phyloP scores from a whole-genome alignment of 768 basidiomycete species.

The Lactifluus rugatus region DNA sequence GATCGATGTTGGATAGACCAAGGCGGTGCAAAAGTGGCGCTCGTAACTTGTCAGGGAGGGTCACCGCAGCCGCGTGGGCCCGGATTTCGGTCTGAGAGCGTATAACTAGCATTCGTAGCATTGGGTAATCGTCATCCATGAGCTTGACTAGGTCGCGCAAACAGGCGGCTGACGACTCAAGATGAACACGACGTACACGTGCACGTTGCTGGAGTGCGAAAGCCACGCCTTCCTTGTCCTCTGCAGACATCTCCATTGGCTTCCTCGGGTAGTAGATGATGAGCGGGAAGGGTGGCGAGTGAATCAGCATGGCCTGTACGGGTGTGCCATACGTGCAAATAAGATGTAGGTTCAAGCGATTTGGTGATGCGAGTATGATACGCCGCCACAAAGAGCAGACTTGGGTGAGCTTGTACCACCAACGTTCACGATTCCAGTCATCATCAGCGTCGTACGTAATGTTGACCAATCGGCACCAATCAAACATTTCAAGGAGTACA shows the following conservation, averaged over 20 bases:
- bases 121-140: conserved; percentile 1
- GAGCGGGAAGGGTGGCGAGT: conserved; percentile 5
- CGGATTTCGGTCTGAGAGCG: background rate
- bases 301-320: background rate
- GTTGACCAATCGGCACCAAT: background rate
- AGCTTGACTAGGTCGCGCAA: background rate
- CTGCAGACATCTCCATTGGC: background rate
- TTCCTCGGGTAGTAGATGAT: background rate
- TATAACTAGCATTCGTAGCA: background rate
- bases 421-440: conserved; percentile 1
- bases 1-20: background rate
- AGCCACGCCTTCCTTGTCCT: background rate
- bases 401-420: conserved; percentile 9
- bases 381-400: background rate
- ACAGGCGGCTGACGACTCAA: background rate
- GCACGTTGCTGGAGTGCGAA: background rate
- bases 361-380: background rate
- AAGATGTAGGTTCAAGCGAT: background rate
- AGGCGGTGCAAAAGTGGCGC: background rate
- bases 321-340: conserved; percentile 3
- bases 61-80: background rate
- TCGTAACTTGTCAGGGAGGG: background rate
- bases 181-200: conserved; percentile 3
- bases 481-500: conserved; percentile 1
- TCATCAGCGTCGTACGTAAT: background rate